These are phyloP conservation scores for Cymbidium sinense DNA, from an alignment of 106 monocot genomes.

Conservation along the genomic window DNA sequence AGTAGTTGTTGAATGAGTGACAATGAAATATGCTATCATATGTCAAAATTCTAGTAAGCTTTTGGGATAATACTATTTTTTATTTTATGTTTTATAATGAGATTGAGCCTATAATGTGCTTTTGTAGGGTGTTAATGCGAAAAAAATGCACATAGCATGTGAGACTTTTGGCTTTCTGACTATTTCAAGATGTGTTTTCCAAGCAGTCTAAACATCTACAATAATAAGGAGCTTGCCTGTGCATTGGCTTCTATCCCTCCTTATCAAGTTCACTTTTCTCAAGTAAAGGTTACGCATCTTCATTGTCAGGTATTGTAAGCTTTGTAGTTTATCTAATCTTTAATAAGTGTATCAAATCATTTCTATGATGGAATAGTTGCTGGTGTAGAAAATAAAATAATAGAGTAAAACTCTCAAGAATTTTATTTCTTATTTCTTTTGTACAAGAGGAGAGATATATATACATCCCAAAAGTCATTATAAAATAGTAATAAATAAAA, in stretches of 20 bases:
- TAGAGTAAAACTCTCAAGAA: too few species aligned
- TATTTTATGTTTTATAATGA: neutral
- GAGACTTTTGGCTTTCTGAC: constrained; percentile 42
- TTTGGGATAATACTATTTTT: neutral
- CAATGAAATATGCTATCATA: neutral
- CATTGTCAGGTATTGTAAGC: constrained; percentile 52
- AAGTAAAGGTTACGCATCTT: constrained; percentile 58
- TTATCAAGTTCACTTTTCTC: constrained; percentile 69
- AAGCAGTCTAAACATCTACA: constrained; percentile 25
- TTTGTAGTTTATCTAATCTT: neutral
- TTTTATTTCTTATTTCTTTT: too few species aligned
- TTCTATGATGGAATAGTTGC: neutral
- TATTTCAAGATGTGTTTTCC: constrained; percentile 86
- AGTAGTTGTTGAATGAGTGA: neutral
- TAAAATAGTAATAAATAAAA: too few species aligned
- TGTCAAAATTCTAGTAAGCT: neutral
- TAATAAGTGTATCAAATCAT: neutral
- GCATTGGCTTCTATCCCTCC: constrained; percentile 84
- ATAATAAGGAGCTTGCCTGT: constrained; percentile 73
- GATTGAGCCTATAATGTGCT: constrained; percentile 3
- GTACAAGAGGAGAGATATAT: too few species aligned
- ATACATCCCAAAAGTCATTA: too few species aligned
- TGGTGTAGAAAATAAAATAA: too few species aligned
- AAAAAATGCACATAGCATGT: constrained; percentile 54
- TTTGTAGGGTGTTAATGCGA: constrained; percentile 40